Base-by-base conservation (phyloP, 1,284 basidiomycete species). In the Fomitopsis schrenkii region DNA sequence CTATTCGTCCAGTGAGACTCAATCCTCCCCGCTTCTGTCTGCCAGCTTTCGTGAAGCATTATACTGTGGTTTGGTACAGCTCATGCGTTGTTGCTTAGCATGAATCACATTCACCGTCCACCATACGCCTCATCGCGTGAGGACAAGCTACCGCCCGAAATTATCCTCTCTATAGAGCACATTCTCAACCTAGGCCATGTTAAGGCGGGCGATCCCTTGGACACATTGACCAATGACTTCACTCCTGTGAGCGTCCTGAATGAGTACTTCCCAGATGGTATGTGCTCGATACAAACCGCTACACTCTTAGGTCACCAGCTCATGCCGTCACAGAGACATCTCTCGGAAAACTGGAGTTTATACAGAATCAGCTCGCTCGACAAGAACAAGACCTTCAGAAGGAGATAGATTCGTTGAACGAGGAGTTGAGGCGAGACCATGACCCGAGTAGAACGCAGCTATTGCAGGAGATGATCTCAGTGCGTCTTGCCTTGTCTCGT, bases 401-500 rank as follows among this genome's bases (percentile, higher is more conserved):
- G n/a, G 91, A 95, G 76, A 88, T 97, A 44, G 80, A 86, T 57
- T 70, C 74, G 9, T 79, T 97, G 59, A 84, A 88, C 62, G 77
- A 76, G 38, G 86, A 93, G 70, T 75, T 97, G 58, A 80, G 82
- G 64, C 78, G 76, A 15, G 90, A 92, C 68, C 94, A 96, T 73
- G 91, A 94, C 73, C 91, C 92, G 22, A 84, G 84, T 58, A 82
- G 87, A 66, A 95, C 97, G 91, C 87, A 91, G 59, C 78, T 88
- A 54, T 94, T 97, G 59, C 95, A 98, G 73, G 90, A 92, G 72
- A 93, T 96, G 84, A 97, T 97, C 61, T 94, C 90, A 26, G 94
- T 97, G 67, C 66, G 79, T 64, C 19, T n/a, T 4, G 41, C 15
- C 5, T 55, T 12, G 28, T 28, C 5, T 53, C 30, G 57, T 46